These are phyloP conservation scores for Rhynchosporium graminicola DNA, from an alignment of 2,329 filamentous ascomycete species.

Conservation along the genomic window DNA sequence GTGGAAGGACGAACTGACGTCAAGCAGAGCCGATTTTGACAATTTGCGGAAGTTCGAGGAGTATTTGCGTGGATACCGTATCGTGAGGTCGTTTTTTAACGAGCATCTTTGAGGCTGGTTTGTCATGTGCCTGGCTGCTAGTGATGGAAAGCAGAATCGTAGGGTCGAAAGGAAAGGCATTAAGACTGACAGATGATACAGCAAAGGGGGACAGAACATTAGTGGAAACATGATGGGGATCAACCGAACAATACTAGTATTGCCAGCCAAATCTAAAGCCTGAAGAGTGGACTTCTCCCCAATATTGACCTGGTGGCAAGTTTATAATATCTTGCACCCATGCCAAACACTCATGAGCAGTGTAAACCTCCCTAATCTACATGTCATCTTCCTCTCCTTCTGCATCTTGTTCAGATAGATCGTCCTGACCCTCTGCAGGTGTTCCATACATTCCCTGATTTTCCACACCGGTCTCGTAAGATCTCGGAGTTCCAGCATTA, in stretches of 20 bases:
- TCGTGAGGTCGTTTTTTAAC: constrained; percentile 57
- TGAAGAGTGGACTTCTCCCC: too few species aligned
- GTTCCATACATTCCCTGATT: constrained; percentile 11
- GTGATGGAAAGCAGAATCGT: too few species aligned
- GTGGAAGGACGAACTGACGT: background rate
- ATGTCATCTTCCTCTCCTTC: constrained; percentile 24
- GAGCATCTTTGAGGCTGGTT: constrained; percentile 45
- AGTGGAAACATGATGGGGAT: too few species aligned
- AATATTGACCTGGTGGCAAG: too few species aligned
- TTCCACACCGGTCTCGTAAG: constrained; percentile 5
- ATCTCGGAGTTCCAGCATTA: background rate
- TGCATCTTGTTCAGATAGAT: constrained; percentile 21
- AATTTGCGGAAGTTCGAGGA: constrained; percentile 60
- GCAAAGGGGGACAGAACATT: too few species aligned
- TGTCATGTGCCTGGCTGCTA: background rate
- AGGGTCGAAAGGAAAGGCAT: background rate
- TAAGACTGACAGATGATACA: background rate
- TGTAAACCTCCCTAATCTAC: background rate
- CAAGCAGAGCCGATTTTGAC: constrained; percentile 50
- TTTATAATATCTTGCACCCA: too few species aligned
- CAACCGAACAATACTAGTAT: too few species aligned
- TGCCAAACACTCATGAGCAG: too few species aligned
- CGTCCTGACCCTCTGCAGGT: background rate
- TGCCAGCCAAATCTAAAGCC: too few species aligned
- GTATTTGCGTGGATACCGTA: constrained; percentile 62